Percentiles rank a stretch among this genome's conserved stretches.
Evolutionary conservation across 768 basidiomycete genomes (phyloP).

Genomic region (Mycena polygramma): DNA sequence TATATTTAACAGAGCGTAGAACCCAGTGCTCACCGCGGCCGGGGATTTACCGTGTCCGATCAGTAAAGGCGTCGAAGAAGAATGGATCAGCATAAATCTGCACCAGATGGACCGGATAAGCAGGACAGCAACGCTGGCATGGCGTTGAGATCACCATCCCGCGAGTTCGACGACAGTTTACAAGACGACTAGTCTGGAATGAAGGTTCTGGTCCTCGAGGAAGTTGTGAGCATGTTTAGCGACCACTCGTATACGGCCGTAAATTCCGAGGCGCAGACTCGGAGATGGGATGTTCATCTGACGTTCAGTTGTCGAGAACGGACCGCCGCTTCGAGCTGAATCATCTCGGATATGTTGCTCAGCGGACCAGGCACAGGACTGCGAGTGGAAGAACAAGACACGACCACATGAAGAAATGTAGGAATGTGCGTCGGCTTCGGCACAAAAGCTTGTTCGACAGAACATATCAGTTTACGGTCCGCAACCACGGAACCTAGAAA

Average conservation of each 20-base stretch:
- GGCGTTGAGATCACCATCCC: background rate
- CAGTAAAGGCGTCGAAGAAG: background rate
- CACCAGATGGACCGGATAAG: constrained; percentile 4
- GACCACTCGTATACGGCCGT: too few species aligned
- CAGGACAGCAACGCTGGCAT: background rate
- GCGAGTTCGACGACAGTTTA: background rate
- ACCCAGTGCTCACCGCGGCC: constrained; percentile 5
- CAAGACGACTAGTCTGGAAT: background rate
- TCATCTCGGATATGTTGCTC: background rate
- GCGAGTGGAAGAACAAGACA: background rate
- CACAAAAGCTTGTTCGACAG: constrained; percentile 25
- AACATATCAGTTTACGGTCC: constrained; percentile 9
- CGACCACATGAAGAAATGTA: background rate
- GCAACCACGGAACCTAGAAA: background rate
- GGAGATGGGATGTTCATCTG: background rate
- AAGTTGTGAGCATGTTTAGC: background rate
- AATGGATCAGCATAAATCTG: background rate
- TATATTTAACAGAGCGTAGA: constrained; percentile 10
- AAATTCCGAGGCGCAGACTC: background rate
- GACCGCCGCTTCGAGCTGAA: background rate
- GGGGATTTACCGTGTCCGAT: constrained; percentile 1
- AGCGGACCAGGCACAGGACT: background rate
- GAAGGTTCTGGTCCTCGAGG: background rate
- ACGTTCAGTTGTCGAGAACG: background rate
- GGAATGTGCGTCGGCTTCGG: background rate